These are phyloP conservation scores for Chenopodium quinoa DNA, from an alignment of 148 eudicot genomes.

Conservation along the genomic window DNA sequence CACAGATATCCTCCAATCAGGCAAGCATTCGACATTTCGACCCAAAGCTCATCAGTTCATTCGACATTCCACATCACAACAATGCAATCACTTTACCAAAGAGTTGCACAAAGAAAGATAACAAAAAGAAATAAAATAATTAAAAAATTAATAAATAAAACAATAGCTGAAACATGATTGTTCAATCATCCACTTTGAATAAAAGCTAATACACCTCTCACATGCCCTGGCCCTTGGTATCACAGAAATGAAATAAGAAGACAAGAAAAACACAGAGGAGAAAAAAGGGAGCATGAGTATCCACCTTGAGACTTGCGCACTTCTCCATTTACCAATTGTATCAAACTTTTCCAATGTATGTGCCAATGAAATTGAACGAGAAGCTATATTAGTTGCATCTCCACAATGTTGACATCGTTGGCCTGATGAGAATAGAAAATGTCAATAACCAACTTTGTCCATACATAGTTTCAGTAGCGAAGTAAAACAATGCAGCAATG, in stretches of 20 bases:
- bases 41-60: background rate
- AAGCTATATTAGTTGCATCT: conserved; percentile 14
- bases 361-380: conserved; percentile 27
- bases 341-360: conserved; percentile 18
- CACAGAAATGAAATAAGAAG: background rate
- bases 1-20: background rate
- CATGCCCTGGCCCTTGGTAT: background rate
- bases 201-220: background rate
- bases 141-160: background rate
- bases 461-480: background rate
- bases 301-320: conserved; percentile 33
- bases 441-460: background rate
- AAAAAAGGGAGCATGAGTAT: background rate
- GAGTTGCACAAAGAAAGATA: background rate
- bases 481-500: background rate
- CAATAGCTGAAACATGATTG: background rate
- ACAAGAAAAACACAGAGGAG: background rate
- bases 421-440: conserved; percentile 29
- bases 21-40: background rate
- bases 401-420: conserved; percentile 28
- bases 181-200: background rate
- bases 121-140: no score
- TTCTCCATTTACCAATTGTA: conserved; percentile 20
- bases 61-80: background rate
- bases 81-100: background rate